Evolutionary conservation across 1,139 yeast genomes (phyloP).

Genomic region (Blastobotrys raffinosifermentans): DNA sequence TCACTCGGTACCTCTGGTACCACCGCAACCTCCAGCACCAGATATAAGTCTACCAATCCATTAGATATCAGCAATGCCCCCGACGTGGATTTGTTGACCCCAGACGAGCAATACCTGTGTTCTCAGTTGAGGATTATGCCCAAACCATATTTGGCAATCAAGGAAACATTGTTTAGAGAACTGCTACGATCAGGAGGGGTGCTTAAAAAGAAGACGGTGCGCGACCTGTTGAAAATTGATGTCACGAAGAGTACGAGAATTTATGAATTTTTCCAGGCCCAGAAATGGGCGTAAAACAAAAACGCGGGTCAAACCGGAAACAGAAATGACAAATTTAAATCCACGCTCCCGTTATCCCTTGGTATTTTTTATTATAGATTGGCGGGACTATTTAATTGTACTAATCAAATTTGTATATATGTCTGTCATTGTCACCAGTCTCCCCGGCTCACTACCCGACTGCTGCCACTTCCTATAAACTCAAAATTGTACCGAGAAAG

Average conservation of each 20-base stretch:
- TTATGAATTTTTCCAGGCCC: slow-evolving; percentile 86
- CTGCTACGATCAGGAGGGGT: slow-evolving; percentile 79
- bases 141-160: slow-evolving; percentile 88
- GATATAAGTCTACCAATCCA: slow-evolving; percentile 28
- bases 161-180: slow-evolving; percentile 86
- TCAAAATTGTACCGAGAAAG: slow-evolving; percentile 33
- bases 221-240: slow-evolving; percentile 79
- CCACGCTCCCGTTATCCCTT: too few relatives aligned
- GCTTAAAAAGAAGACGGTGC: slow-evolving; percentile 74
- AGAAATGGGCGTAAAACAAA: slow-evolving; percentile 77
- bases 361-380: background rate
- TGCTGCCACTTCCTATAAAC: slow-evolving; percentile 28
- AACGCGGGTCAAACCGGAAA: too few relatives aligned
- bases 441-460: slow-evolving; percentile 15
- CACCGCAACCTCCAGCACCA: background rate
- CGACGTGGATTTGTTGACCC: slow-evolving; percentile 74
- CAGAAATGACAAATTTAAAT: too few relatives aligned
- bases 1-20: too few relatives aligned
- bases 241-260: slow-evolving; percentile 80
- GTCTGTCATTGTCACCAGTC: background rate
- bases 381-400: background rate
- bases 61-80: slow-evolving; percentile 75
- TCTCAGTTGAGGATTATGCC: slow-evolving; percentile 79
- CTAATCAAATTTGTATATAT: slow-evolving; percentile 1
- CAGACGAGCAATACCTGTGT: slow-evolving; percentile 83